Evolutionary conservation across 768 basidiomycete species (phyloP).

Genomic region (Butyriboletus loyo): DNA sequence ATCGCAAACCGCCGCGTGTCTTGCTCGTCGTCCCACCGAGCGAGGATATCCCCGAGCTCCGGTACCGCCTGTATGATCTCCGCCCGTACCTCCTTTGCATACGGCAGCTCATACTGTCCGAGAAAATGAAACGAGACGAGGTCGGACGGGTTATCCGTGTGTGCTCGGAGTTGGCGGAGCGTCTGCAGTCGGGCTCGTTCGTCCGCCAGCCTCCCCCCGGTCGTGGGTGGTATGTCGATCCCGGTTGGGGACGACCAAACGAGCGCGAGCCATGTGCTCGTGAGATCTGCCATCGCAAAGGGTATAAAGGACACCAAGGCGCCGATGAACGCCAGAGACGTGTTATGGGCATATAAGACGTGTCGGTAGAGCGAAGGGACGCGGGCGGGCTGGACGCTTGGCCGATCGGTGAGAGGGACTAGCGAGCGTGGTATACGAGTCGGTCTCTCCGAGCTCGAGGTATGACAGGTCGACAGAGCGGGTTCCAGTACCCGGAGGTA

Average conservation of each 20-base stretch:
- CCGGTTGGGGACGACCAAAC: slow-evolving; percentile 32
- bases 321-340: slow-evolving; percentile 47
- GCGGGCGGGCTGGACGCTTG: slow-evolving; percentile 31
- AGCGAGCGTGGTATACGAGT: slow-evolving; percentile 4
- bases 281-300: slow-evolving; percentile 47
- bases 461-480: background rate
- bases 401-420: slow-evolving; percentile 28
- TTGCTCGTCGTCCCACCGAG: slow-evolving; percentile 28
- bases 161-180: slow-evolving; percentile 19
- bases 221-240: slow-evolving; percentile 34
- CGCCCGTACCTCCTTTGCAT: slow-evolving; percentile 15
- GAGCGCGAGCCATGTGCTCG: slow-evolving; percentile 48
- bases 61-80: slow-evolving; percentile 17
- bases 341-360: slow-evolving; percentile 45
- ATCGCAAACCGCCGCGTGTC: slow-evolving; percentile 24
- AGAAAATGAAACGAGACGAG: slow-evolving; percentile 28
- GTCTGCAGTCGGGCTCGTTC: slow-evolving; percentile 35
- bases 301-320: slow-evolving; percentile 44
- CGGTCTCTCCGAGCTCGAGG: background rate
- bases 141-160: slow-evolving; percentile 25
- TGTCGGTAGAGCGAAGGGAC: slow-evolving; percentile 45
- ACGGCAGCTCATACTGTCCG: slow-evolving; percentile 16
- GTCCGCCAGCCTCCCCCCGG: slow-evolving; percentile 34
- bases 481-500: slow-evolving; percentile 37
- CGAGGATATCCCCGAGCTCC: slow-evolving; percentile 15